These are phyloP conservation scores for Vicia sativa DNA, from an alignment of 306 rosid genomes.

Conservation along the genomic window DNA sequence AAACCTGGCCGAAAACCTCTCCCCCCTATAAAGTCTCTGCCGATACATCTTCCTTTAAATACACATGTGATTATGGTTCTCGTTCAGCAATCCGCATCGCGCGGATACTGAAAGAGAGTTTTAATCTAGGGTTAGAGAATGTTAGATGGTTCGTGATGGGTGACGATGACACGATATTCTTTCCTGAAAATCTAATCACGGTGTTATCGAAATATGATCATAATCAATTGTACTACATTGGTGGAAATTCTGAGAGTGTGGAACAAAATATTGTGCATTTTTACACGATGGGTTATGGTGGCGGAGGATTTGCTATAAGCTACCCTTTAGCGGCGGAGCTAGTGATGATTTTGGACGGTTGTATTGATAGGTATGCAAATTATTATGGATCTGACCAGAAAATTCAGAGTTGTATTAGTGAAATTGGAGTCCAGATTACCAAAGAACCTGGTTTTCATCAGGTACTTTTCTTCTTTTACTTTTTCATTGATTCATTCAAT, in stretches of 20 bases:
- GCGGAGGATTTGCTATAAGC: slow-evolving; percentile 78
- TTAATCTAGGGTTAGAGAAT: slow-evolving; percentile 53
- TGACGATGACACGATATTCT: slow-evolving; percentile 82
- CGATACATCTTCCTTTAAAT: slow-evolving; percentile 58
- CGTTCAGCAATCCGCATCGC: slow-evolving; percentile 72
- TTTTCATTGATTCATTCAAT: not conserved
- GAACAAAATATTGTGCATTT: slow-evolving; percentile 63
- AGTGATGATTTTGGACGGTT: slow-evolving; percentile 65
- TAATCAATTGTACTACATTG: slow-evolving; percentile 76
- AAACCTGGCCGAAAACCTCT: slow-evolving; percentile 51
- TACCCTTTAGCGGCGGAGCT: slow-evolving; percentile 66
- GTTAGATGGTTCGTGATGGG: slow-evolving; percentile 92
- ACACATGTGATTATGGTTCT: slow-evolving; percentile 61
- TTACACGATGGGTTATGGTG: slow-evolving; percentile 69
- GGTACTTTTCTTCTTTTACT: slow-evolving; percentile 32
- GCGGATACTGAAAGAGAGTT: slow-evolving; percentile 76
- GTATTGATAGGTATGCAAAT: slow-evolving; percentile 59
- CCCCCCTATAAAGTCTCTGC: slow-evolving; percentile 53
- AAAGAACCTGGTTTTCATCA: slow-evolving; percentile 82
- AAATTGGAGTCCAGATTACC: slow-evolving; percentile 73
- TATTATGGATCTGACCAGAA: slow-evolving; percentile 73
- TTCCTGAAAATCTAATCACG: slow-evolving; percentile 55
- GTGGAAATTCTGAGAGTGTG: slow-evolving; percentile 76
- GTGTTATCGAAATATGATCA: slow-evolving; percentile 77
- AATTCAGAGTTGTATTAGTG: slow-evolving; percentile 67